Base-by-base conservation (phyloP, 495 filamentous ascomycete species). In the Hypoxylon crocopeplum region DNA sequence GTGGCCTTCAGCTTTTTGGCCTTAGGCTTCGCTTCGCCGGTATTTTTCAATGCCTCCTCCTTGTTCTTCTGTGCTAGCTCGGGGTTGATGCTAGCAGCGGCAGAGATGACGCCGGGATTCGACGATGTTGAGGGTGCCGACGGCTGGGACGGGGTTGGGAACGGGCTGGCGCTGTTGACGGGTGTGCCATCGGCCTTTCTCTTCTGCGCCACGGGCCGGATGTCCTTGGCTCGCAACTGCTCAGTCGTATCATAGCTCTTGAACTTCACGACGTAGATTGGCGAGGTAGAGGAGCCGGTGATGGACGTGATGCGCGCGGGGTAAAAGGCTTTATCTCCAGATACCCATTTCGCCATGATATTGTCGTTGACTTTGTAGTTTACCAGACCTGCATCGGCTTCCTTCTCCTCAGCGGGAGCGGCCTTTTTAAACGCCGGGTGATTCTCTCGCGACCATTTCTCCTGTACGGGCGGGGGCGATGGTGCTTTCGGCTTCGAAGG, bases 181-280 rank as follows among this genome's bases (percentile, higher is more conserved):
- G 90, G 79, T 32, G 82, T 85, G 69, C 82, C 89, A 77, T 96
- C 92, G 79, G 92, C 91, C 78, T 96, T 97, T 70, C 93, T 86
- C 79, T 96, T 96, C 72, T 88, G 87, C 48, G 88, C 84, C 30
- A 93, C 74, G 48, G 93, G 88, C 57, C 88, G 88, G 68, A 98
- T 88, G 69, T 97, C 91, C 75, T 91, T 89, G 53, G 86, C 81
- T 44, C 88, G 83, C 57, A 97, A 77, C 38, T 90, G 95, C 74
- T 97, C 91, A 38, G 91, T 91, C 12, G 84, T 92, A 56, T 86
- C 83, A 68, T 98, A 97, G 49, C 81, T 88, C 74, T 93, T 92
- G 80, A 98, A 98, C 45, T 87, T 93, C 57, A 98, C 93, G 42
- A 89, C 86, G 70, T 97, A 98, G 44, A 97, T 86, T 12, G 93